Evolutionary conservation across 768 basidiomycete species (phyloP).

Genomic region (Russula abietina): DNA sequence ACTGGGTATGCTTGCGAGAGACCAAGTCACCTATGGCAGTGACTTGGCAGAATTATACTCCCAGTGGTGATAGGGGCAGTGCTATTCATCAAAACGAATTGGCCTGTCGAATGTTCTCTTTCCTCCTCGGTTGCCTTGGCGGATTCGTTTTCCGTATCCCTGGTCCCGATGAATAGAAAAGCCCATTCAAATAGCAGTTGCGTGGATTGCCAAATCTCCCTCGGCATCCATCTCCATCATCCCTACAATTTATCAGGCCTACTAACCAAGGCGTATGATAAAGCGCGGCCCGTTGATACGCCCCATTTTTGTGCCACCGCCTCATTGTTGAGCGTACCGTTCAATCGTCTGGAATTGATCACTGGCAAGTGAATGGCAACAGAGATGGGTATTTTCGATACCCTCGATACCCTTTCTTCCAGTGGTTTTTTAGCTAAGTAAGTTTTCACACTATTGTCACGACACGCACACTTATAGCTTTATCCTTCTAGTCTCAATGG

Average conservation of each 20-base stretch:
- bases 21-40: no score
- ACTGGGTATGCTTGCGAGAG: neutral
- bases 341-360: neutral
- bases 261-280: neutral
- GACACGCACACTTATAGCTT: neutral
- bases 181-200: no score
- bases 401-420: neutral
- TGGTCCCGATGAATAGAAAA: no score
- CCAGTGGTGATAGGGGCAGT: neutral
- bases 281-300: neutral
- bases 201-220: neutral
- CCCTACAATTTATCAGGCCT: no score
- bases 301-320: neutral
- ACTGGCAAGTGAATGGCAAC: no score
- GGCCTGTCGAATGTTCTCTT: neutral
- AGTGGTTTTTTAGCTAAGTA: slow-evolving; percentile 3
- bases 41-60: neutral
- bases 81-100: neutral
- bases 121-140: neutral
- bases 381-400: slow-evolving; percentile 14
- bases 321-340: neutral
- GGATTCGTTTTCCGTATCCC: neutral
- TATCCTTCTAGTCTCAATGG: slow-evolving; percentile 1
- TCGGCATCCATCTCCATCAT: no score
- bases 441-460: neutral